Percentiles rank a stretch among this genome's conserved stretches.
These are phyloP conservation scores for Scenedesmus sp. DNA, from an alignment of 163 green algal species.

Conservation along the genomic window DNA sequence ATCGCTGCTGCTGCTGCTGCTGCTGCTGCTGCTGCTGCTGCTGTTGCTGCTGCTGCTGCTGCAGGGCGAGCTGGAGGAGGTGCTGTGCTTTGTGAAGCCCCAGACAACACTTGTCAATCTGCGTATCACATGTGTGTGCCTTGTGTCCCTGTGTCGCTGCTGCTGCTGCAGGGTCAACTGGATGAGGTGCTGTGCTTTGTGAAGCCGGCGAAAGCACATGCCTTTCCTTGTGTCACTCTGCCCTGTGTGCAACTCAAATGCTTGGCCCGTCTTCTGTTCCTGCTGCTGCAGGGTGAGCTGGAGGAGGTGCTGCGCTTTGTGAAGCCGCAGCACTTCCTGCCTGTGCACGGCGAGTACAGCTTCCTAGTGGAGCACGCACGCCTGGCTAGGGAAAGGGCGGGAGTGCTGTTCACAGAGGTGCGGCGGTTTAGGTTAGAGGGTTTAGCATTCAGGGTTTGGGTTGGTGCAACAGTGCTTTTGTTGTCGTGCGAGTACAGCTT, in stretches of 20 bases:
- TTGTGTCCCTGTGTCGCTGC: too few species aligned
- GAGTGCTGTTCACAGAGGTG: conserved; percentile 85
- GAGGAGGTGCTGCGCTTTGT: conserved; percentile 90
- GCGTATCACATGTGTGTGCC: too few species aligned
- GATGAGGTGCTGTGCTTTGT: too few species aligned
- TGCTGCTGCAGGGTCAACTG: too few species aligned
- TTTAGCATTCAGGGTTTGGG: not conserved
- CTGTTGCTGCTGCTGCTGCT: not conserved
- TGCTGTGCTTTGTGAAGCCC: conserved; percentile 91
- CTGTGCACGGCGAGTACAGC: conserved; percentile 97
- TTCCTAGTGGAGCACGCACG: conserved; percentile 96
- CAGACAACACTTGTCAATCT: conserved; percentile 59
- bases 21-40: too few species aligned
- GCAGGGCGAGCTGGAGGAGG: conserved; percentile 90
- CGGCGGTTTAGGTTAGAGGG: not conserved
- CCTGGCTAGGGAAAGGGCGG: conserved; percentile 80
- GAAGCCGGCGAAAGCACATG: too few species aligned
- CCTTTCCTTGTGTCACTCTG: too few species aligned
- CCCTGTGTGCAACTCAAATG: too few species aligned
- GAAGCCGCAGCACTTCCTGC: conserved; percentile 98
- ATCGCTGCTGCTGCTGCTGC: too few species aligned
- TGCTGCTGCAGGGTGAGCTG: conserved; percentile 82
- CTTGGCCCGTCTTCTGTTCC: not conserved
- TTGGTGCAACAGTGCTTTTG: not conserved
- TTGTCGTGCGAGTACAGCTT: not conserved